Base-by-base conservation (phyloP, 108 stramenopile genomes). In the Bacterosira constricta region DNA sequence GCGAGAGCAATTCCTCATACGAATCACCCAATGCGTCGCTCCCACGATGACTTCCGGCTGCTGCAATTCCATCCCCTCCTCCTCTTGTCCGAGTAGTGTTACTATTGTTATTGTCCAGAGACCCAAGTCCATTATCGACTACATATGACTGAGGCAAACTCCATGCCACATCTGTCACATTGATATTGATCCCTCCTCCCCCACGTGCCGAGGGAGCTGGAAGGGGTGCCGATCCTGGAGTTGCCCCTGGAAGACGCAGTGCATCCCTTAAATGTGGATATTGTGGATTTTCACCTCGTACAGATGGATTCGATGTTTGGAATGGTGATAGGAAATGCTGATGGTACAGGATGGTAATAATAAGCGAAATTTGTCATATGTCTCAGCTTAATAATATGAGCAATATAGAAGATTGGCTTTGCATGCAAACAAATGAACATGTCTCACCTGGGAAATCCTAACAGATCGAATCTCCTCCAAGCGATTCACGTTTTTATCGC, bases 121-220 rank as follows among this genome's bases (percentile, higher is more conserved):
- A 27, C 49, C 26, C 9, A 11, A 69, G 10, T 71, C 54, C 71
- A 32, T 39, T 47, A 29, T 64, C 71, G 51, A 65, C 44, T 29
- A 72, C 44, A 53, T 62, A 81, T 9, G 64, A 15, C 66, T 84
- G 83, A 34, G 80, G 79, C 57, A 74, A 69, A 68, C 90, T 94
- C 93, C 93, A 94, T n/a, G 88, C 90, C 23, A 91, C 93, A 63
- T 84, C 84, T 7, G 80, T 88, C 2, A 94, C 72, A 39, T 66
- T 83, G 2, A 88, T 85, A 70, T 86, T 89, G 39, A 77, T 68
- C 12, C 78, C 75, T 6, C 72, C 80, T 15, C 80, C 80, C 11
- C 75, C 75, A 36, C 69, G 75, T 1, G 59, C 74, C 1, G 73
- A 63, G 6, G 66, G 73, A 13, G 79, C 35, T 15, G 79, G 63